Base-by-base conservation (phyloP, 352 stramenopile genomes). In the Phytophthora ohioensis region DNA sequence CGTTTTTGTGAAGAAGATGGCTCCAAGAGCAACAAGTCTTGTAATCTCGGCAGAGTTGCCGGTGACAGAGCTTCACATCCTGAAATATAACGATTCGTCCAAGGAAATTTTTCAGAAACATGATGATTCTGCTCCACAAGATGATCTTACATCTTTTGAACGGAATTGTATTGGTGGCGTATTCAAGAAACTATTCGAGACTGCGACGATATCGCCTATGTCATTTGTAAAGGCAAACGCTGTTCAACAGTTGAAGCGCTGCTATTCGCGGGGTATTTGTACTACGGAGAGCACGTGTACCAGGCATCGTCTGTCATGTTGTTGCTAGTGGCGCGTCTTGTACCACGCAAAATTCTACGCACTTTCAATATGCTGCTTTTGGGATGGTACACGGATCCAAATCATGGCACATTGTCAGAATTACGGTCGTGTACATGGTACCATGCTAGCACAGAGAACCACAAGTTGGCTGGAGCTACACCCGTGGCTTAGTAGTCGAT, bases 291-390 rank as follows among this genome's bases (percentile, higher is more conserved):
- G 17, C 52, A 77, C 34, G 45, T 76, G n/a, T 76, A 76, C 35
- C 69, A 59, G 31, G 57, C 69, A 5, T 42, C 42, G 12, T 58
- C 59, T 10, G 60, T 72, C 8, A 42, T 69, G 31, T 39, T 73
- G 17, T 54, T 77, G 27, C 31, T 77, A 8, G 21, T 64, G 5
- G 56, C 69, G 10, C 64, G 64, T 15, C 15, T 73, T 9, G 4
- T 73, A 31, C 69, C 69, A 0, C 9, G 36, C 27, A 63, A 48
- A 17, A 4, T 76, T 2, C 53, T 76, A 9, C 64, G 64, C 4
- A 73, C 57, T 3, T 73, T 76, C 47, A 76, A 76, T 48, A 46
- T 76, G 31, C 31, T 76, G 10, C 34, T 76, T 5, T 12, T 76
- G 2, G 53, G 69, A 10, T 77, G 69, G 69, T 38, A 61, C 17